Evolutionary conservation across 2,329 filamentous ascomycete genomes (phyloP), one percentile per base, ranked within the genome.

Genomic region (Paraconiothyrium brasiliense): DNA sequence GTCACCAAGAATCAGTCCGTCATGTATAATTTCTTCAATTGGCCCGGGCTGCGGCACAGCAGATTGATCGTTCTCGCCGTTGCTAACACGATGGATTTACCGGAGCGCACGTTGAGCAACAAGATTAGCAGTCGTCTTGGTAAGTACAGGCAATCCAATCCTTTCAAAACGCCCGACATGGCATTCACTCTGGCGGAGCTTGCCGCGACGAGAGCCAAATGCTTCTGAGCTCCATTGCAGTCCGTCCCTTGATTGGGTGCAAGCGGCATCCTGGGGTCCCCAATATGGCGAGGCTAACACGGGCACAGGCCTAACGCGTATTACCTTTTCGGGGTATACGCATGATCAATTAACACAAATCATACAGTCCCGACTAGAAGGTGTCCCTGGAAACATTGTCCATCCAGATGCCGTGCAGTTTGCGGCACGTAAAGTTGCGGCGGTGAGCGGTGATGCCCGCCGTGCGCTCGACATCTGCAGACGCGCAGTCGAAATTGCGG

Each of bases 1-100:
- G 96, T 99, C 5, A 99, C 95, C 13, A 95, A 94, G 75, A 98
- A 97, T 73, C 96, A 99, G 78, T 94, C 92, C n/a, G 95, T 99
- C 80, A 99, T 99, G 95, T 99, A 99, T 82, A 99, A 99, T 79
- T 99, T 99, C 79, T 99, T 99, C 86, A 99, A 99, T 75, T 99
- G 95, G 95, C 95, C 95, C 4, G 92, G 92, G 11, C 84, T 98
- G 57, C 88, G 92, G 54, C 94, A 99, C 79, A 97, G 93, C 57
- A 89, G 94, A 52, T 85, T 99, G 48, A 97, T 99, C 77, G 96
- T 99, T 7, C 87, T 99, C 7, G 96, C 96, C 11, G 95, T 99
- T 20, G 96, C 95, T 56, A 99, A 99, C 79, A 99, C 95, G 27
- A 99, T 99, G 95, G 95, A 99, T 80, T 82, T 99, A 60, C 95